Percentiles rank a stretch among this genome's conserved stretches.
These are phyloP conservation scores for Solanum habrochaites DNA, from an alignment of 257 asterid species.

Conservation along the genomic window DNA sequence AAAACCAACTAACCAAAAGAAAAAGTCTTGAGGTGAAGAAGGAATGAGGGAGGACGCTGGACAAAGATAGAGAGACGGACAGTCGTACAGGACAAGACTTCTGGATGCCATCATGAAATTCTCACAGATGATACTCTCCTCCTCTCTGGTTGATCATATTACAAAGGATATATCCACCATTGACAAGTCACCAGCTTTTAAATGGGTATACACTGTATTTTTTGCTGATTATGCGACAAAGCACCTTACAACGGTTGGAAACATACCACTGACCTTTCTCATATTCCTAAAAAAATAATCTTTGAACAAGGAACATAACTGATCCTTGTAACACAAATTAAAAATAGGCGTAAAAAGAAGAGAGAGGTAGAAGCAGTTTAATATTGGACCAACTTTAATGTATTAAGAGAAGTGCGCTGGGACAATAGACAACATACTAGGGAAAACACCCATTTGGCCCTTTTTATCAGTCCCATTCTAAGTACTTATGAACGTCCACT, in stretches of 20 bases:
- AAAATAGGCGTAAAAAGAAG: background rate
- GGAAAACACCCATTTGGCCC: background rate
- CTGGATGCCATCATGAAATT: background rate
- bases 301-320: background rate
- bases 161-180: background rate
- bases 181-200: background rate
- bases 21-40: background rate
- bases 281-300: background rate
- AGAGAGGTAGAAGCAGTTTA: background rate
- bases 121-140: background rate
- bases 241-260: background rate
- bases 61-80: background rate
- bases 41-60: background rate
- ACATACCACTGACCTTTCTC: background rate
- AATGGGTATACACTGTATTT: no score
- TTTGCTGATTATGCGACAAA: background rate
- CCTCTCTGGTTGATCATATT: background rate
- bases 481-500: background rate
- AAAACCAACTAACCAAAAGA: background rate
- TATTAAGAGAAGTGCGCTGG: background rate
- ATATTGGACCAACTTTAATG: background rate
- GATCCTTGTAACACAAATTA: background rate
- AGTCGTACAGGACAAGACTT: background rate
- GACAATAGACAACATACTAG: background rate
- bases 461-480: background rate